Percentiles rank a stretch among this genome's conserved stretches.
phyloP scores from a whole-genome alignment of 2,329 filamentous ascomycete species.

The Colletotrichum endophyticum region DNA sequence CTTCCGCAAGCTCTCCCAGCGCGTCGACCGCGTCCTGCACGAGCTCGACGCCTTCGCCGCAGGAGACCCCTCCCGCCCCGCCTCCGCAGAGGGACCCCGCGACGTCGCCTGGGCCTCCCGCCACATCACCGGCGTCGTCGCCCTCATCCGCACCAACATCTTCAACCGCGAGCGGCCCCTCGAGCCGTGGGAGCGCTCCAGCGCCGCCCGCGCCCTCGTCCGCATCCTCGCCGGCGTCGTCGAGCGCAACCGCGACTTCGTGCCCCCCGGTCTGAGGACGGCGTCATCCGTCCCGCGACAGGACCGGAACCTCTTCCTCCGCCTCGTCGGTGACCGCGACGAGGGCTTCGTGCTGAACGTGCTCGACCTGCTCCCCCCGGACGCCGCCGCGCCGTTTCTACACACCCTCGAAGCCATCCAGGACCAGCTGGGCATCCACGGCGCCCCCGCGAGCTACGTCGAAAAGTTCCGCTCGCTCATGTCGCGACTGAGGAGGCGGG shows the following conservation, averaged over 20 bases:
- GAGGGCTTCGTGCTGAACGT: constrained; percentile 50
- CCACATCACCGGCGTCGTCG: constrained; percentile 48
- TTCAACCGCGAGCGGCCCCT: constrained; percentile 42
- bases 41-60: constrained; percentile 42
- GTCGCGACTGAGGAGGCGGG: constrained; percentile 28
- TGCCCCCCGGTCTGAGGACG: constrained; percentile 24
- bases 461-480: constrained; percentile 37
- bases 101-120: constrained; percentile 54
- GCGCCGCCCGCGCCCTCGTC: constrained; percentile 52
- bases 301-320: constrained; percentile 52
- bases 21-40: constrained; percentile 50
- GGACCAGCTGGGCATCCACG: constrained; percentile 35
- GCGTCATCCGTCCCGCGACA: constrained; percentile 7
- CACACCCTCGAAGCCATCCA: constrained; percentile 38
- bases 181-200: constrained; percentile 40
- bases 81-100: constrained; percentile 33
- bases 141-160: constrained; percentile 47
- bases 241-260: constrained; percentile 41
- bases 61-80: not conserved
- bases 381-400: constrained; percentile 48
- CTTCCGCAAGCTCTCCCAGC: constrained; percentile 53
- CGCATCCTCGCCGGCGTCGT: constrained; percentile 52
- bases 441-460: constrained; percentile 39
- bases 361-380: constrained; percentile 45
- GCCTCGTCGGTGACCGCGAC: constrained; percentile 50